Conservation (phyloP, 306 rosid species). For the Sicyos edulis region DNA sequence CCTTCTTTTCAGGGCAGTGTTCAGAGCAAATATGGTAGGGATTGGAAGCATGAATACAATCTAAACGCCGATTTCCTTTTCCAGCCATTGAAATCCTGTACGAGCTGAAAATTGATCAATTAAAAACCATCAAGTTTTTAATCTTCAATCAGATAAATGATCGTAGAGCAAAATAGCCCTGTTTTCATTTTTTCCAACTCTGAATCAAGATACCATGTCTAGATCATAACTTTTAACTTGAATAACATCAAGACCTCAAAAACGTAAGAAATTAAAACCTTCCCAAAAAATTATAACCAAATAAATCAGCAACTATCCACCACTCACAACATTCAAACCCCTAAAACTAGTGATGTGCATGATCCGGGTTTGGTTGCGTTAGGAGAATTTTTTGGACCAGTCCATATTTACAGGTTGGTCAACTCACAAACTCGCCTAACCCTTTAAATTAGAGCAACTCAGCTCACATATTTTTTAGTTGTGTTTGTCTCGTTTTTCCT, state of each 20-base stretch:
- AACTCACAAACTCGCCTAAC: no score
- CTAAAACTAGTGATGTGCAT: not conserved
- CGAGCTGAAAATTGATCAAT: not conserved
- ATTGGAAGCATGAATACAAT: slow-evolving; percentile 73
- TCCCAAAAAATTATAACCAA: not conserved
- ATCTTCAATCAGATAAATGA: not conserved
- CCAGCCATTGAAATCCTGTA: slow-evolving; percentile 41
- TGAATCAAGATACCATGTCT: not conserved
- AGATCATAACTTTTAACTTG: not conserved
- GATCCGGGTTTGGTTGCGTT: no score
- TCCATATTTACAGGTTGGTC: no score
- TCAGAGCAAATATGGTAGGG: slow-evolving; percentile 83
- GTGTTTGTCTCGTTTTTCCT: no score
- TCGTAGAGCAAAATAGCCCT: not conserved
- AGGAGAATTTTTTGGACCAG: no score
- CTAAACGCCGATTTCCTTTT: slow-evolving; percentile 67
- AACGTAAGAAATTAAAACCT: not conserved
- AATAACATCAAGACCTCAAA: not conserved
- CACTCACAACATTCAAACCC: not conserved
- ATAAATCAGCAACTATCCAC: not conserved
- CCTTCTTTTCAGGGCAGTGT: slow-evolving; percentile 64
- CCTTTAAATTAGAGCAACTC: no score
- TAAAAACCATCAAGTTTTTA: not conserved
- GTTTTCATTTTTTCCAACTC: not conserved
- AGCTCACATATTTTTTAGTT: no score